Conservation (phyloP, 331 rosid species). For the Rhamnella rubrinervis region DNA sequence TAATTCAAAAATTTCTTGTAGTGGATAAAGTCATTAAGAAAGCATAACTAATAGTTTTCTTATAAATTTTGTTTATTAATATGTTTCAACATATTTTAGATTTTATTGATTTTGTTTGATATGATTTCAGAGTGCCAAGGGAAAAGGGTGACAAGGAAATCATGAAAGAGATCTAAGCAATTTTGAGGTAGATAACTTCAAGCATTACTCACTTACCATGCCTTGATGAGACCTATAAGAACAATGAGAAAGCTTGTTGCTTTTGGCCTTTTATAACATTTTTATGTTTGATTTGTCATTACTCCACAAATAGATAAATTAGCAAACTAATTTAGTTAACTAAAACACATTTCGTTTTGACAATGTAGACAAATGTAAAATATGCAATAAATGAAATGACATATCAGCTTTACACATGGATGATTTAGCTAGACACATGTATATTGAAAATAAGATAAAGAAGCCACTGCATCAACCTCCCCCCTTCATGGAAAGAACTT, state of each 20-base stretch:
- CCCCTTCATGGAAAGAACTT: too few species aligned
- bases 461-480: too few species aligned
- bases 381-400: too few species aligned
- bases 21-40: slow-evolving; percentile 78
- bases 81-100: too few species aligned
- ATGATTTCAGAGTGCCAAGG: slow-evolving; percentile 59
- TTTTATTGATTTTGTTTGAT: neutral
- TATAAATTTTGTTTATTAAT: neutral
- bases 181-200: slow-evolving; percentile 97
- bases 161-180: slow-evolving; percentile 99
- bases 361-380: too few species aligned
- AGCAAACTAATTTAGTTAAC: too few species aligned
- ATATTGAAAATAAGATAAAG: too few species aligned
- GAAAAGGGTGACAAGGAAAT: slow-evolving; percentile 97
- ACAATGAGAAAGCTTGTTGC: neutral
- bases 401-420: too few species aligned
- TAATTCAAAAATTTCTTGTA: too few species aligned
- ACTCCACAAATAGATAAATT: too few species aligned
- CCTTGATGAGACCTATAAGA: slow-evolving; percentile 86
- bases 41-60: slow-evolving; percentile 38
- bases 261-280: neutral
- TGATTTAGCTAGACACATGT: too few species aligned
- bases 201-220: slow-evolving; percentile 98
- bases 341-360: too few species aligned
- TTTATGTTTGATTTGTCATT: neutral